These are phyloP conservation scores for Talaromyces islandicus DNA, from an alignment of 2,329 filamentous ascomycete species.

Conservation along the genomic window DNA sequence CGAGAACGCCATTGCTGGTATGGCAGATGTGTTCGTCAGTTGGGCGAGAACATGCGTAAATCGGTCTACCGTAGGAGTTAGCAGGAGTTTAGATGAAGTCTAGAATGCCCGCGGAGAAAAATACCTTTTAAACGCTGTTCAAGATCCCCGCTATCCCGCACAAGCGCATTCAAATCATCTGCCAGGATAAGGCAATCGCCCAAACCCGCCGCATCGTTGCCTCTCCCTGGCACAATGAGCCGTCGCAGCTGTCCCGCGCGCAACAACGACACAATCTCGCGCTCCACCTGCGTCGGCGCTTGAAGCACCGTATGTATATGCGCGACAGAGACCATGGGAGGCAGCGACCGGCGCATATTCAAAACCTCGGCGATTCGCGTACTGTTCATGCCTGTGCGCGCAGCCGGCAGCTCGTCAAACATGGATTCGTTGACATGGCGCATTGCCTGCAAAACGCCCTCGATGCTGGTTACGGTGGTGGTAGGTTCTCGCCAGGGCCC, in stretches of 20 bases:
- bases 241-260: constrained; percentile 47
- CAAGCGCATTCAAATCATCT: constrained; percentile 45
- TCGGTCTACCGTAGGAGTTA: constrained; percentile 32
- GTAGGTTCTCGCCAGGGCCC: constrained; percentile 40
- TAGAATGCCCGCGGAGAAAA: background rate
- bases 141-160: constrained; percentile 30
- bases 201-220: constrained; percentile 49
- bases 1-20: constrained; percentile 41
- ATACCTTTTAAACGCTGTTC: constrained; percentile 30
- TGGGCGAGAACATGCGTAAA: constrained; percentile 44
- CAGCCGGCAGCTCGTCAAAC: constrained; percentile 50
- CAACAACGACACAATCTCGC: constrained; percentile 51
- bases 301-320: constrained; percentile 55
- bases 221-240: constrained; percentile 52
- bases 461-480: constrained; percentile 27
- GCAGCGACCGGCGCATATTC: constrained; percentile 50
- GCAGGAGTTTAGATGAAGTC: background rate
- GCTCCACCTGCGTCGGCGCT: constrained; percentile 53
- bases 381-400: constrained; percentile 56
- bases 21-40: constrained; percentile 42
- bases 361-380: constrained; percentile 54
- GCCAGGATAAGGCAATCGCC: constrained; percentile 54
- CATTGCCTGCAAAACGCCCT: constrained; percentile 49
- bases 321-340: constrained; percentile 54
- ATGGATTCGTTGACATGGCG: constrained; percentile 35